Percentiles rank a stretch among this genome's conserved stretches.
phyloP scores from a whole-genome alignment of 2,329 filamentous ascomycete species.

The Shiraia sp. region DNA sequence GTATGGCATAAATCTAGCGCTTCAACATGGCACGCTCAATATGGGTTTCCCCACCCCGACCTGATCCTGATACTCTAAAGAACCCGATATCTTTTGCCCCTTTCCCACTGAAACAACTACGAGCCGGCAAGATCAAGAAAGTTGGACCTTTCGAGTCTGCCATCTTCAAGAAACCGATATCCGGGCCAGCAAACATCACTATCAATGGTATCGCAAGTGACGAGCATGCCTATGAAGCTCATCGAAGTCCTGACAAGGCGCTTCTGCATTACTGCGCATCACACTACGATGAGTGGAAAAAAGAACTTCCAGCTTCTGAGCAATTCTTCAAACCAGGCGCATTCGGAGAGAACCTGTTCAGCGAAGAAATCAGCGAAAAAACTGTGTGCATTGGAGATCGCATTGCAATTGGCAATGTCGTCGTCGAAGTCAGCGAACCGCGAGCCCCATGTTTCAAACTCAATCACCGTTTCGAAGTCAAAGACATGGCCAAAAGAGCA shows the following conservation, averaged over 20 bases:
- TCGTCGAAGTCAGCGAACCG: slow-evolving; percentile 64
- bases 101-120: slow-evolving; percentile 61
- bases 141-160: slow-evolving; percentile 56
- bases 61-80: slow-evolving; percentile 21
- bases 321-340: slow-evolving; percentile 60
- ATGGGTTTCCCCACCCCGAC: slow-evolving; percentile 26
- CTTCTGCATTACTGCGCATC: slow-evolving; percentile 63
- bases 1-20: too few relatives aligned
- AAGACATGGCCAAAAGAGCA: slow-evolving; percentile 63
- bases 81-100: slow-evolving; percentile 30
- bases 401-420: slow-evolving; percentile 54
- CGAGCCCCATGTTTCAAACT: slow-evolving; percentile 70
- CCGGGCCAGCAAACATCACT: slow-evolving; percentile 52
- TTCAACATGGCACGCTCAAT: slow-evolving; percentile 17
- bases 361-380: slow-evolving; percentile 61
- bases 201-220: slow-evolving; percentile 60
- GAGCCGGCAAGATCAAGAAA: slow-evolving; percentile 60
- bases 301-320: slow-evolving; percentile 57
- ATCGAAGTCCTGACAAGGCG: slow-evolving; percentile 67
- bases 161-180: slow-evolving; percentile 58
- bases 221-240: slow-evolving; percentile 65
- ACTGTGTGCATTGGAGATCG: slow-evolving; percentile 69
- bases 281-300: slow-evolving; percentile 62
- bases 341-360: slow-evolving; percentile 69
- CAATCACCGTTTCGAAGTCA: slow-evolving; percentile 67